These are phyloP conservation scores for Neofusicoccum umdonicola DNA, from an alignment of 2,329 filamentous ascomycete genomes.

Conservation along the genomic window DNA sequence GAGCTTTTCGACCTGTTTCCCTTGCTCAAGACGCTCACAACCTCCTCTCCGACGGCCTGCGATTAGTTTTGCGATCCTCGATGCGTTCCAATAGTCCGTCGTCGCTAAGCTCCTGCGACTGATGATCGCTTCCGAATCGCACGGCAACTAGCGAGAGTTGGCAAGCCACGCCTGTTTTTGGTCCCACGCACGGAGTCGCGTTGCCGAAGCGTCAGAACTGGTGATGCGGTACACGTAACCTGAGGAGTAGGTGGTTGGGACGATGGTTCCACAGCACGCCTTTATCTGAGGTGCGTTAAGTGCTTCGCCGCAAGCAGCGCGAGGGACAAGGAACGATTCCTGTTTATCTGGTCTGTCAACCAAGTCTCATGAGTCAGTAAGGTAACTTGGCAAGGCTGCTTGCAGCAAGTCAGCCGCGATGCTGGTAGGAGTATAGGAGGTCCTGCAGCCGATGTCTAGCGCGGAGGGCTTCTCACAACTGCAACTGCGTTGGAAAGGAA, in stretches of 20 bases:
- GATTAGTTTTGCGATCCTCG: not conserved
- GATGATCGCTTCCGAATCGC: not conserved
- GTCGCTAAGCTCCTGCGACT: not conserved
- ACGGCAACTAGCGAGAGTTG: not conserved
- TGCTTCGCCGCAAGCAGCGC: not conserved
- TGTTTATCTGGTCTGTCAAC: not conserved
- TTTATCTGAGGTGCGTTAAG: not conserved
- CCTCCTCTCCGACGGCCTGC: not conserved
- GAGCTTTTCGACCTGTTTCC: not conserved
- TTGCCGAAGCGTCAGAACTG: not conserved
- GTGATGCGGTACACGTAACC: not conserved
- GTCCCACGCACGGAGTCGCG: not conserved
- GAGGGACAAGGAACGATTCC: not conserved
- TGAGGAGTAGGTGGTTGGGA: not conserved
- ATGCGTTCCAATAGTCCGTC: constrained; percentile 2
- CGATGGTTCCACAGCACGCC: not conserved
- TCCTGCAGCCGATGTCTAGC: too few species aligned
- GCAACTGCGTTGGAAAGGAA: too few species aligned
- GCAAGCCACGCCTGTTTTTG: not conserved
- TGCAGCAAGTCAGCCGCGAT: not conserved
- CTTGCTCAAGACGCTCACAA: not conserved
- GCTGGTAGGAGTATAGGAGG: not conserved
- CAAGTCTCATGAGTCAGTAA: not conserved
- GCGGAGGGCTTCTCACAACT: too few species aligned
- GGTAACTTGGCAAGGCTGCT: not conserved